Base-by-base conservation (phyloP, 2,329 filamentous ascomycete genomes). In the Clonostachys rosea region DNA sequence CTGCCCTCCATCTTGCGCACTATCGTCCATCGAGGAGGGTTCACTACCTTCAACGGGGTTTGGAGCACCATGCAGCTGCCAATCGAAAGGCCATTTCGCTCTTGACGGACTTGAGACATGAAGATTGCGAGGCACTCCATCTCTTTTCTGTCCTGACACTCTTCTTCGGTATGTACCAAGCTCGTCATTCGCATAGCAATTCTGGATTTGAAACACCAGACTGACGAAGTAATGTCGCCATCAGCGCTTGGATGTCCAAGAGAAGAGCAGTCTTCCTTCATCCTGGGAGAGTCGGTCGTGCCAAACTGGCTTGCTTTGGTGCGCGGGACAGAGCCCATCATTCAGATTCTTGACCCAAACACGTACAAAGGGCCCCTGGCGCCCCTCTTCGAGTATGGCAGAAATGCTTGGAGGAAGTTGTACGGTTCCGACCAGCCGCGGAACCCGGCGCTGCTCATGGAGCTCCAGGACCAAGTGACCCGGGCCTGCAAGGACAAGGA, bases 1-100 rank as follows among this genome's bases (percentile, higher is more conserved):
- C 74, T 3, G 74, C 74, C 1, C 57, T 78, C 3, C 76, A 80
- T 49, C 60, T 79, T 4, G 69, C 74, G 2, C 62, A 65, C 37
- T 65, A 64, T 39, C 62, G 62, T 8, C 67, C 64, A 1, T 61
- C 66, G 7, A 61, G 57, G 45, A 60, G 59, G 17, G 24, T 10
- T 30, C 59, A 55, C 35, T 76, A 73, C 47, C 54, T 70, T 39
- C n/a, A 37, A 14, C 12, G 34, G 12, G 47, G 24, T 10, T 46
- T 56, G 30, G 39, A 46, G 17, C 56, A 65, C 14, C 59, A 65
- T 47, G 56, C 62, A 14, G 52, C 57, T n/a, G 64, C 64, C 6
- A 53, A 55, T 7, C 49, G 57, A 6, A 51, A 50, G 3, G 64
- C 63, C 3, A 58, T 60, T 45, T 46, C 47, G 7, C 46, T 57